A percentile compares a stretch with the other conserved stretches of the same genome.
phyloP scores from a whole-genome alignment of 192 early-diverging fungal genomes.

The Coemansia sp. region DNA sequence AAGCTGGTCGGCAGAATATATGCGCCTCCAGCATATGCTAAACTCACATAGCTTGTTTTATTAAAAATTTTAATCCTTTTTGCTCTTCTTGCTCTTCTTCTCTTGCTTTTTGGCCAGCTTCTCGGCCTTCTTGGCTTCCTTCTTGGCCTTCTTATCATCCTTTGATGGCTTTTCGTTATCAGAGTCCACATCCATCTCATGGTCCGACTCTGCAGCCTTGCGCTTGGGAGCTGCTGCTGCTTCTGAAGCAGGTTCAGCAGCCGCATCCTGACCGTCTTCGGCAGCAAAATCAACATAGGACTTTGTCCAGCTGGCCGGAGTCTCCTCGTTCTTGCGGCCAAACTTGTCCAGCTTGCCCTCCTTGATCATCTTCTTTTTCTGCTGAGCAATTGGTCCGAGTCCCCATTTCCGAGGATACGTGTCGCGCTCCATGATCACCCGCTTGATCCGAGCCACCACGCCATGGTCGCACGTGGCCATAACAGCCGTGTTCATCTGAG shows the following conservation, averaged over 20 bases:
- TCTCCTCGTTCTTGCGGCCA: constrained; percentile 84
- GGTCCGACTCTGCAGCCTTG: constrained; percentile 32
- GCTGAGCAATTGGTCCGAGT: constrained; percentile 88
- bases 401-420: constrained; percentile 99
- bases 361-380: constrained; percentile 98
- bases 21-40: constrained; percentile 88
- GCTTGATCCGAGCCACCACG: constrained; percentile 99
- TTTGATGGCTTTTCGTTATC: constrained; percentile 17
- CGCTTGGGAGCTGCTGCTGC: constrained; percentile 19
- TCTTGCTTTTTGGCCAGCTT: constrained; percentile 35
- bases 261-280: background rate
- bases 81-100: constrained; percentile 29
- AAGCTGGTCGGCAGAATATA: constrained; percentile 74
- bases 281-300: constrained; percentile 67
- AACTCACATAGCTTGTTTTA: constrained; percentile 57
- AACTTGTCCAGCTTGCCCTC: constrained; percentile 98
- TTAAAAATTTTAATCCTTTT: constrained; percentile 26
- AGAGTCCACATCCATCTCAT: constrained; percentile 32
- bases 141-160: constrained; percentile 38
- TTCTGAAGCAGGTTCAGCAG: background rate
- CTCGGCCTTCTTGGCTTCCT: constrained; percentile 32
- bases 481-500: constrained; percentile 95
- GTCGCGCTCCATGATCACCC: constrained; percentile 99
- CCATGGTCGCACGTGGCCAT: constrained; percentile 97
- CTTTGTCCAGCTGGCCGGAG: constrained; percentile 82